Evolutionary conservation across 176 grass and related monocot genomes (phyloP), one percentile per base, ranked within the genome.

Genomic region (Triticum urartu): DNA sequence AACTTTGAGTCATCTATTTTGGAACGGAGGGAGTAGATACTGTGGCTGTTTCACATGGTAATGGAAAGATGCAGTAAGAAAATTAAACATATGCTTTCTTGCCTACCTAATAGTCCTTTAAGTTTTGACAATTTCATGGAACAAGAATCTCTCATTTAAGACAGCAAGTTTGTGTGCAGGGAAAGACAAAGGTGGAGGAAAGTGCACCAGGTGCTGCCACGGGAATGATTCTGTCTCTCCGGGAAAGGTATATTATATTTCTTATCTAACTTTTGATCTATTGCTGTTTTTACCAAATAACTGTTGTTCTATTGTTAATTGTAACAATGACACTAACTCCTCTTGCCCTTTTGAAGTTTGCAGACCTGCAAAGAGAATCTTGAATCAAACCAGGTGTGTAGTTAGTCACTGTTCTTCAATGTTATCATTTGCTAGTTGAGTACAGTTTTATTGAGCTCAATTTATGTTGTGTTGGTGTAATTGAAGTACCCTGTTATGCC

Each of bases 141-240:
- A 64, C 24, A 58, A 68, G 20, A n/a, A 81, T 18, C 1, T 6
- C 35, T 40, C 1, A 9, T 84, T 64, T 45, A 77, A 78, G 5
- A 54, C 33, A 67, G 47, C 35, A 81, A 26, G 85, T 73, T 72
- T 52, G 38, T 69, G 78, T 92, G 54, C 56, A 99, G 97, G 89
- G 85, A 81, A 99, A 99, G 62, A 75, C 72, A 87, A 99, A 89
- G 74, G 86, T 88, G 1, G 97, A 99, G 75, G 97, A 99, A 93
- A 97, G 83, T 91, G 89, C 91, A 58, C 97, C 97, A 62, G 97
- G 97, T 76, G 92, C 90, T 54, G 90, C 97, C 3, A 99, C 94
- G n/a, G 97, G 97, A 81, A 96, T 99, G 94, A 99, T 99, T 85
- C 78, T 99, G 68, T 94, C 97, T 91, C 89, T 99, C 77, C 94